Evolutionary conservation across 768 basidiomycete species (phyloP), one percentile per base, ranked within the genome.

Genomic region (Lactarius vividus): DNA sequence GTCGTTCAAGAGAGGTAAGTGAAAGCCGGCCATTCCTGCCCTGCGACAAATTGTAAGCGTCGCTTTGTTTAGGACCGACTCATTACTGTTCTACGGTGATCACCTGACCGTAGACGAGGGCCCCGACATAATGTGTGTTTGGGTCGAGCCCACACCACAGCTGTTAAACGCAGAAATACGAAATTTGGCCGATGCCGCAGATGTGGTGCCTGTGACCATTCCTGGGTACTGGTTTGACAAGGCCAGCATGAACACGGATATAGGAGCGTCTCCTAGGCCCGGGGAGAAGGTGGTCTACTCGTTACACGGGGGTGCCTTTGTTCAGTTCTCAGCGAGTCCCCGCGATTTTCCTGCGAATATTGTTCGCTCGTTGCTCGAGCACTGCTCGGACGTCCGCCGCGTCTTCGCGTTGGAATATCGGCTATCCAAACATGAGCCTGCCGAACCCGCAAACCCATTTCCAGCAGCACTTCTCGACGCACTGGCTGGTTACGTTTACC

Each of bases 381-480:
- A 68, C 37, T 70, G 65, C 23, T 20, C 23, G 75, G 78, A 46
- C 73, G 77, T 85, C n/a, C 73, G 77, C 33, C 83, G 86, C 49
- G 76, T 79, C 5, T 82, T 90, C 71, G 82, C 83, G 15, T 70
- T 91, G 57, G 92, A 92, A 75, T 94, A 94, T 74, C 86, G 91
- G 6, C 82, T 88, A 53, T 84, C 85, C 44, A 76, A 84, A 7
- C 73, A 77, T 57, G 80, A 84, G 31, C 63, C 66, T 54, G 76
- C 76, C 71, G 66, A 72, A 33, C 74, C 78, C 15, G 75, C 75
- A 5, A 79, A 86, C 66, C 83, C 89, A 9, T 94, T 94, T 78
- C 92, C 92, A 0, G 79, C 88, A 0, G 88, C 88, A 23, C 79
- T 94, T 0, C 76, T 94, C 16, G 91, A 94, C 72, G 86, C 85